Evolutionary conservation across 257 asterid genomes (phyloP).

Genomic region (Echites panduratus): DNA sequence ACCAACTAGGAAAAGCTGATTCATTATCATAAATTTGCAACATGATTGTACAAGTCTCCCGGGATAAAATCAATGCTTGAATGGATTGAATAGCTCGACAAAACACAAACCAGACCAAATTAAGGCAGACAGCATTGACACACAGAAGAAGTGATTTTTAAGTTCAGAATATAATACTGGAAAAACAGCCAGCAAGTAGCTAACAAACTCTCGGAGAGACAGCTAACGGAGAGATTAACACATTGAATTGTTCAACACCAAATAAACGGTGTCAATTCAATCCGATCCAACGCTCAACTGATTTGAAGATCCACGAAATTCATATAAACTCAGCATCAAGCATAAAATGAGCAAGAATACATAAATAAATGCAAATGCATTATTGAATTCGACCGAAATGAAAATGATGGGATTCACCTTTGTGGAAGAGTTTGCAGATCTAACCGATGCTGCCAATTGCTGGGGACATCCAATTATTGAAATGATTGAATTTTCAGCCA

Average conservation of each 20-base stretch:
- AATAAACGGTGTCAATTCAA: background rate
- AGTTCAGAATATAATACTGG: background rate
- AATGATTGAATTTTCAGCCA: background rate
- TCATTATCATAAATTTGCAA: background rate
- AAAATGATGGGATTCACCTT: background rate
- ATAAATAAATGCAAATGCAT: background rate
- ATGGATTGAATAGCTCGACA: background rate
- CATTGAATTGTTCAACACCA: background rate
- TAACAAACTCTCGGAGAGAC: background rate
- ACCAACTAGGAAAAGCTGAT: background rate
- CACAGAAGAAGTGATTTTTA: background rate
- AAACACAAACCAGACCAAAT: background rate
- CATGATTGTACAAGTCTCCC: background rate
- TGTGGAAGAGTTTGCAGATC: background rate
- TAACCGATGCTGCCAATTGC: constrained; percentile 2
- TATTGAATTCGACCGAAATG: background rate
- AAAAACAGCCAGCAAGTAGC: background rate
- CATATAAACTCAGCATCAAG: background rate
- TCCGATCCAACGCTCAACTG: background rate
- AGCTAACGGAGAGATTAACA: background rate
- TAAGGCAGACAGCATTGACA: background rate
- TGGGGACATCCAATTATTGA: background rate
- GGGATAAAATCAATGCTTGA: background rate
- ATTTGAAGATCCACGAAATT: background rate
- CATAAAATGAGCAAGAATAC: background rate